Evolutionary conservation across 2,329 filamentous ascomycete species (phyloP).

Genomic region (Diaporthe aspalathi): DNA sequence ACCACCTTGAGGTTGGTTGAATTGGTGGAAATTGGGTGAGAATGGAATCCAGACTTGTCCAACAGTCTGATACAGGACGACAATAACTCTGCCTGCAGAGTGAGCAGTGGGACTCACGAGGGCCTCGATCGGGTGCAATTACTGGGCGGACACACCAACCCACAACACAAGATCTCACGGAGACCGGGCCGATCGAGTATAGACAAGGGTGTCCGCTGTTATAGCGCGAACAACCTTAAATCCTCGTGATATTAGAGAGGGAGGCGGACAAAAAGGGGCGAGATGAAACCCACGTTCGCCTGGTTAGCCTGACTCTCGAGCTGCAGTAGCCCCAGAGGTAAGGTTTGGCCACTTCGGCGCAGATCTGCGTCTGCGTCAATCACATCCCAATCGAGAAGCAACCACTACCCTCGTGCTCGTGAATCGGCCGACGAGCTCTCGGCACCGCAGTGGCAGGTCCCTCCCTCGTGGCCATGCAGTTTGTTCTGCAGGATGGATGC

Average conservation of each 20-base stretch:
- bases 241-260: conserved; percentile 7
- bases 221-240: conserved; percentile 18
- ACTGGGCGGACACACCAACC: background rate
- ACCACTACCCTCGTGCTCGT: conserved; percentile 5
- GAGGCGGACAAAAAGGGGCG: conserved; percentile 2
- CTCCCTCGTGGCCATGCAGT: background rate
- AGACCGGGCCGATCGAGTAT: conserved; percentile 27
- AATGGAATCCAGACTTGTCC: background rate
- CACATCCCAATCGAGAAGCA: conserved; percentile 14
- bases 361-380: conserved; percentile 24
- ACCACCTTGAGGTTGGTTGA: background rate
- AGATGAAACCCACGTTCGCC: conserved; percentile 17
- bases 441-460: background rate
- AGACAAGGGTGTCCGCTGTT: conserved; percentile 4
- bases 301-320: conserved; percentile 19
- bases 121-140: background rate
- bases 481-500: background rate
- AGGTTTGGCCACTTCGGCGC: conserved; percentile 11
- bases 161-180: conserved; percentile 22
- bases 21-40: too few relatives aligned
- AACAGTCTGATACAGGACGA: background rate
- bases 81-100: background rate
- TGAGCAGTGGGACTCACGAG: background rate
- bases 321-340: conserved; percentile 6
- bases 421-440: background rate